Percentiles rank a stretch among this genome's conserved stretches.
These are phyloP conservation scores for Trichothecium roseum DNA, from an alignment of 2,329 filamentous ascomycete genomes.

Conservation along the genomic window DNA sequence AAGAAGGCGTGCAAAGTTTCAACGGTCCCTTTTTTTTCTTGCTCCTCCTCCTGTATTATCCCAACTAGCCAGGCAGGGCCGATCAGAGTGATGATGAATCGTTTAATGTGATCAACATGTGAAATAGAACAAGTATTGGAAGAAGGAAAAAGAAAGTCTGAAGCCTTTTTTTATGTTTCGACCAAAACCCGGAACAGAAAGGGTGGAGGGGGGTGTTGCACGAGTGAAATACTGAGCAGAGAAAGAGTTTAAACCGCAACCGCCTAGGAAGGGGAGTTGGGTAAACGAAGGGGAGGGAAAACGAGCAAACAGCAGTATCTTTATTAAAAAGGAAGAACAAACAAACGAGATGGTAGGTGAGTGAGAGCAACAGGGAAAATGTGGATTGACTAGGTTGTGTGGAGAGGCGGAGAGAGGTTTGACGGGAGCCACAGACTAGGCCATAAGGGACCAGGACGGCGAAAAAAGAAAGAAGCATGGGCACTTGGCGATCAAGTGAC, in stretches of 20 bases:
- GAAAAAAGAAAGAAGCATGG: slow-evolving; percentile 16
- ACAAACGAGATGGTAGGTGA: not conserved
- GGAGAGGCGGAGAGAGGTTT: slow-evolving; percentile 18
- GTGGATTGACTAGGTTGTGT: slow-evolving; percentile 2
- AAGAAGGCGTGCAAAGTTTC: no score
- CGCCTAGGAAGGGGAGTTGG: not conserved
- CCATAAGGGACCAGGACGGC: slow-evolving; percentile 16
- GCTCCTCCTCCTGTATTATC: no score
- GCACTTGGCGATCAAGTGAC: slow-evolving; percentile 15
- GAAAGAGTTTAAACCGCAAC: not conserved
- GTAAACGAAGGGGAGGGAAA: not conserved
- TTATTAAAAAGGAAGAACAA: not conserved
- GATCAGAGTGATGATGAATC: no score
- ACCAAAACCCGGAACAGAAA: no score
- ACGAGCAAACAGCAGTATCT: not conserved
- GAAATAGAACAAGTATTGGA: not conserved
- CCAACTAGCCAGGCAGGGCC: no score
- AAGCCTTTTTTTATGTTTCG: no score
- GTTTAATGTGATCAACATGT: not conserved
- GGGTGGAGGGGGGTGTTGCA: no score
- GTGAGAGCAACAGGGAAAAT: not conserved
- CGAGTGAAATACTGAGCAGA: not conserved
- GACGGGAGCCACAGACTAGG: slow-evolving; percentile 14
- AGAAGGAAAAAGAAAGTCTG: not conserved
- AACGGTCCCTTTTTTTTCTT: no score